Conservation (phyloP, 106 monocot genomes). For the Ottelia alismoides region DNA sequence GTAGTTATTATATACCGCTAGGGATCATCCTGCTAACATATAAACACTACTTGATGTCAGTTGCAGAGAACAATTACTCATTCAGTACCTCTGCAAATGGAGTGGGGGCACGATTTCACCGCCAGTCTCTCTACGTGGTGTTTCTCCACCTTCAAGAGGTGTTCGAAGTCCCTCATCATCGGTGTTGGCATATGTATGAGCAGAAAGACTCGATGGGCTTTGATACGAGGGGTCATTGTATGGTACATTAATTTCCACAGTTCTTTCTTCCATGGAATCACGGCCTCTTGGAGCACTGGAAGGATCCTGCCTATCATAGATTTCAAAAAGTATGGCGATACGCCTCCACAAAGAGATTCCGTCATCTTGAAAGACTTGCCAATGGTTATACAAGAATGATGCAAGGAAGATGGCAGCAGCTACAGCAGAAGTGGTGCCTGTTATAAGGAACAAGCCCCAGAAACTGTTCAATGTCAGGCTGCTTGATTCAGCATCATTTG, state of each 20-base stretch:
- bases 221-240: background rate
- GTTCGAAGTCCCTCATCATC: slow-evolving; percentile 6
- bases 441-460: slow-evolving; percentile 37
- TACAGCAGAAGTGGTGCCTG: slow-evolving; percentile 14
- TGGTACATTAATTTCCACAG: background rate
- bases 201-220: slow-evolving; percentile 10
- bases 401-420: slow-evolving; percentile 11
- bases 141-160: slow-evolving; percentile 10
- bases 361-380: background rate
- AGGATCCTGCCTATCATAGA: slow-evolving; percentile 11
- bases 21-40: too few species aligned
- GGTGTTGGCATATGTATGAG: background rate
- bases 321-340: background rate
- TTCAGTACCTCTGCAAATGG: slow-evolving; percentile 29
- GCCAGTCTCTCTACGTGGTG: slow-evolving; percentile 18
- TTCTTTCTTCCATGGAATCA: background rate
- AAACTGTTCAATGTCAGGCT: slow-evolving; percentile 22
- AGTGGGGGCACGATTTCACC: slow-evolving; percentile 17
- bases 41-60: too few species aligned
- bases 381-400: slow-evolving; percentile 14
- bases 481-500: background rate
- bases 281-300: background rate
- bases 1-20: too few species aligned
- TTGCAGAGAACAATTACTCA: too few species aligned
- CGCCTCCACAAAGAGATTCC: slow-evolving; percentile 3